Percentiles rank a stretch among this genome's conserved stretches.
Evolutionary conservation across 2,329 filamentous ascomycete genomes (phyloP).

Genomic region (Aspergillus hortae): DNA sequence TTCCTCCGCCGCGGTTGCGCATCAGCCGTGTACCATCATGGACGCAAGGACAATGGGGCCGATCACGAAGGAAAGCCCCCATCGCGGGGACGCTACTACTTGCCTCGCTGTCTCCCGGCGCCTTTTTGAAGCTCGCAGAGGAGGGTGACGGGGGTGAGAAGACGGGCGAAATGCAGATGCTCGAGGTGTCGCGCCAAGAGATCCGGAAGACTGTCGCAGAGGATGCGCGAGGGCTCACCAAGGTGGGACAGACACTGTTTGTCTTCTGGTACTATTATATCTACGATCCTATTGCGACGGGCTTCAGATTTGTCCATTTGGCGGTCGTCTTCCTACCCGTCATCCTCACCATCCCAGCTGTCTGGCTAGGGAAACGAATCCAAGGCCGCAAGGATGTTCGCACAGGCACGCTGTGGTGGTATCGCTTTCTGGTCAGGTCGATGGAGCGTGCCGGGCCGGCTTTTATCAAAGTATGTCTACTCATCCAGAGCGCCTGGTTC

Average conservation of each 20-base stretch:
- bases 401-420: conserved; percentile 89
- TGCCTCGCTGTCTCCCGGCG: conserved; percentile 53
- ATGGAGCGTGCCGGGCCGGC: conserved; percentile 95
- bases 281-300: conserved; percentile 78
- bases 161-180: conserved; percentile 82
- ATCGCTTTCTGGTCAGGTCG: conserved; percentile 74
- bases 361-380: conserved; percentile 71
- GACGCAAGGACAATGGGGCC: conserved; percentile 15
- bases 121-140: conserved; percentile 57
- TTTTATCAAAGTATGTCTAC: conserved; percentile 79
- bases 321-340: conserved; percentile 89
- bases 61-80: conserved; percentile 19
- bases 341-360: conserved; percentile 69
- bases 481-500: not conserved
- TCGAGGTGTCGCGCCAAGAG: conserved; percentile 75
- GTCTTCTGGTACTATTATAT: conserved; percentile 62
- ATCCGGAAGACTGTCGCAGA: conserved; percentile 66
- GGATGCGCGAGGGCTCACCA: conserved; percentile 57
- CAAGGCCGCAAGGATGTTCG: conserved; percentile 69
- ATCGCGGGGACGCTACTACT: conserved; percentile 31
- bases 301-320: conserved; percentile 81
- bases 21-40: conserved; percentile 21
- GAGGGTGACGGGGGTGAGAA: conserved; percentile 49
- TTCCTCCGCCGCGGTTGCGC: conserved; percentile 29
- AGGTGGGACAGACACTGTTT: conserved; percentile 57